These are phyloP conservation scores for Chaetomiaceae sp. DNA, from an alignment of 2,329 filamentous ascomycete genomes.

Conservation along the genomic window DNA sequence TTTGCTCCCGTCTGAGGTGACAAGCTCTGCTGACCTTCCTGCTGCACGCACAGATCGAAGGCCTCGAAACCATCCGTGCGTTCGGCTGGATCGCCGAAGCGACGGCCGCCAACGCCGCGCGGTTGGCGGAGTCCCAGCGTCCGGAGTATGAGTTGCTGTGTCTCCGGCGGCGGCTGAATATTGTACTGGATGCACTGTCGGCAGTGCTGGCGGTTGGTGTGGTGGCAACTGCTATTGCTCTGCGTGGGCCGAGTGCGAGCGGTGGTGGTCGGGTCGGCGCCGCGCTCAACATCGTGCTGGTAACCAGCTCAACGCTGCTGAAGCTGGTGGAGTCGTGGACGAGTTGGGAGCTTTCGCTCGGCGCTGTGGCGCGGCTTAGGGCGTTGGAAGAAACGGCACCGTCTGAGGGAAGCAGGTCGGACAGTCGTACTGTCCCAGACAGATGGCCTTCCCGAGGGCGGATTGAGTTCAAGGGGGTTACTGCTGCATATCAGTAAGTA, in stretches of 20 bases:
- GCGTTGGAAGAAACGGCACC: constrained; percentile 21
- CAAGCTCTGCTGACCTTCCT: background rate
- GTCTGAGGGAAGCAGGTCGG: background rate
- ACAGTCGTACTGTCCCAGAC: background rate
- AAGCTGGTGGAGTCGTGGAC: constrained; percentile 31
- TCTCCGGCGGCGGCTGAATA: constrained; percentile 46
- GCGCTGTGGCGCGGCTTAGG: constrained; percentile 30
- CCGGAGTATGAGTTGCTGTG: constrained; percentile 45
- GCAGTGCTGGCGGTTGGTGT: constrained; percentile 38
- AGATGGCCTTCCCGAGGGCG: constrained; percentile 27
- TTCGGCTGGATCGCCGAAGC: constrained; percentile 26
- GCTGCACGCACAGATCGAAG: constrained; percentile 18
- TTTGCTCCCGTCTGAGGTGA: no score
- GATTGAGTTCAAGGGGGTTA: constrained; percentile 25
- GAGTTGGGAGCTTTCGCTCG: constrained; percentile 31
- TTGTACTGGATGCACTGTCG: constrained; percentile 45
- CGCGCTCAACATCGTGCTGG: constrained; percentile 32
- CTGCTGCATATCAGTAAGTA: constrained; percentile 27
- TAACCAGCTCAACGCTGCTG: constrained; percentile 32
- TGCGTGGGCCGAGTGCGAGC: constrained; percentile 18
- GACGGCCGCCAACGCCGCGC: constrained; percentile 15
- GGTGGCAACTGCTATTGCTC: constrained; percentile 25
- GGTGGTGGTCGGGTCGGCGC: constrained; percentile 31
- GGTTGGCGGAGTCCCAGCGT: constrained; percentile 40
- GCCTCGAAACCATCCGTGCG: constrained; percentile 26